Percentiles rank a stretch among this genome's conserved stretches.
Evolutionary conservation across 495 filamentous ascomycete species (phyloP).

Genomic region (Podospora didyma): DNA sequence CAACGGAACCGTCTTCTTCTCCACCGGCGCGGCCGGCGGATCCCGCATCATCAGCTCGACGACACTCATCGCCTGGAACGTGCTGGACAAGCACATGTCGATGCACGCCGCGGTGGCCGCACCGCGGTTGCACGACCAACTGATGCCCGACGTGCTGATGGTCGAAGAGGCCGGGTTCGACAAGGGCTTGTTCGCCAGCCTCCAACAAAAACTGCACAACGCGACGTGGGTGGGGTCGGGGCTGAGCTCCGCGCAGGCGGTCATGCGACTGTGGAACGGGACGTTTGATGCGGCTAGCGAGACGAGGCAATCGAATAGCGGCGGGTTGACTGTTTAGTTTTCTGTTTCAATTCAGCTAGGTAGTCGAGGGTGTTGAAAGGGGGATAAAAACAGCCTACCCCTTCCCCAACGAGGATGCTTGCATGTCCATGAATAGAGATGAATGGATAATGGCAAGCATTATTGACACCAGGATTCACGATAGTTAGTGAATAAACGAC

Average conservation of each 20-base stretch:
- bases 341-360: not conserved
- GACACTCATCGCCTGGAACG: constrained; percentile 68
- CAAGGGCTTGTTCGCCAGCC: constrained; percentile 58
- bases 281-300: constrained; percentile 59
- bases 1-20: constrained; percentile 63
- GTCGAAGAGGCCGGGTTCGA: constrained; percentile 69
- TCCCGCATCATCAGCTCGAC: constrained; percentile 85
- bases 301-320: constrained; percentile 70
- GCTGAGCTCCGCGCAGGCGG: constrained; percentile 65
- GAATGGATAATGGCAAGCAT: too few relatives aligned
- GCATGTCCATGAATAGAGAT: too few relatives aligned
- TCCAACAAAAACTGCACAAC: constrained; percentile 65
- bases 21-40: constrained; percentile 77
- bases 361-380: too few relatives aligned
- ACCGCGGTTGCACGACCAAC: constrained; percentile 78
- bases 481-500: too few relatives aligned
- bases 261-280: constrained; percentile 65
- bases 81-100: constrained; percentile 61
- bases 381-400: too few relatives aligned
- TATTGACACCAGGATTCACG: too few relatives aligned
- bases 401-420: too few relatives aligned
- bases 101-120: constrained; percentile 57
- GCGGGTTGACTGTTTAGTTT: constrained; percentile 61
- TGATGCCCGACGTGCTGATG: constrained; percentile 61
- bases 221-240: constrained; percentile 65